phyloP scores from a whole-genome alignment of 202 grass and related monocot genomes.

The Schoenoplectus triqueter region DNA sequence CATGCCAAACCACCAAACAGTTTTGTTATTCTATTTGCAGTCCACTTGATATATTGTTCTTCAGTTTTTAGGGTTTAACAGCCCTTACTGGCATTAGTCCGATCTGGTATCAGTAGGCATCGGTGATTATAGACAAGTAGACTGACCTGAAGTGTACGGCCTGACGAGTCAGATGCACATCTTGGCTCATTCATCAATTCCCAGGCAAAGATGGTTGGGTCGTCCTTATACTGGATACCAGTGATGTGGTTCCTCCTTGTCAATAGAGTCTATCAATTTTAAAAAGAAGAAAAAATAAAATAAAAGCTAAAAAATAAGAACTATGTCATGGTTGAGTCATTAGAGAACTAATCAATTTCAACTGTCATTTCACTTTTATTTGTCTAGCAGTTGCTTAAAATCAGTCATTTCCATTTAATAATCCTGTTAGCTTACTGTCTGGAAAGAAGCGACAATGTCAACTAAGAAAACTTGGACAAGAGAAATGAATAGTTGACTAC shows the following conservation, averaged over 20 bases:
- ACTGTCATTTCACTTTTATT: neutral
- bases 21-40: neutral
- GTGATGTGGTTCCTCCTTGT: slow-evolving; percentile 94
- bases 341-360: slow-evolving; percentile 19
- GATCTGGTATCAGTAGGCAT: neutral
- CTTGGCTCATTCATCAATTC: slow-evolving; percentile 98
- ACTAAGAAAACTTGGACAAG: neutral
- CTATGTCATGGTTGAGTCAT: neutral
- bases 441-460: neutral
- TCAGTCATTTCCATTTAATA: neutral
- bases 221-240: slow-evolving; percentile 79
- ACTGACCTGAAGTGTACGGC: slow-evolving; percentile 84
- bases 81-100: neutral
- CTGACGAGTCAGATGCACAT: slow-evolving; percentile 73
- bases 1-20: neutral
- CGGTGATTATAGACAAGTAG: neutral
- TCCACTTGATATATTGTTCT: neutral
- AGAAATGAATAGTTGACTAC: neutral
- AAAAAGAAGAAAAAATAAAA: neutral
- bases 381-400: neutral
- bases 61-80: neutral
- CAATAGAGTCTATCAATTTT: slow-evolving; percentile 64
- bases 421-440: slow-evolving; percentile 15
- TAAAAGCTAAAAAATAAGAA: neutral
- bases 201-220: slow-evolving; percentile 92